Evolutionary conservation across 2,329 filamentous ascomycete genomes (phyloP), one percentile per base, ranked within the genome.

Genomic region (Phaeosphaeria sp.): DNA sequence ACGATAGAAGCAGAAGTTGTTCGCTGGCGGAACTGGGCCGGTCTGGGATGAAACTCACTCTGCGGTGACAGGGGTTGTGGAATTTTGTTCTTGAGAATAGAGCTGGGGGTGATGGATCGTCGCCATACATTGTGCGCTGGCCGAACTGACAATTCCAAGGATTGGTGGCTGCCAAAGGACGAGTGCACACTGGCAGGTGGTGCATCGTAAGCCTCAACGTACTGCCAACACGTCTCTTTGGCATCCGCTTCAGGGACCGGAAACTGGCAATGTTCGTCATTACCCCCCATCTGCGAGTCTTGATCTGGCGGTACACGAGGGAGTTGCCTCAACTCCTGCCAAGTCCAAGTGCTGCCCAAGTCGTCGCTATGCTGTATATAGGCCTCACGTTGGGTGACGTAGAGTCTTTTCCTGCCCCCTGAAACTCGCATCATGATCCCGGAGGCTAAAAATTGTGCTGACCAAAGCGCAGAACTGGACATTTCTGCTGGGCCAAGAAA

Each of bases 401-500:
- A 94, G 13, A 94, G 83, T 9, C 90, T 84, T 60, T 88, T 87
- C 61, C 81, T 76, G 9, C 80, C 81, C 22, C 85, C 83, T 10
- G 85, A 83, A 27, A 87, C 84, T 67, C 89, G 87, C 90, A 93
- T 93, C 68, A 91, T 85, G 39, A 93, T 85, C 48, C 85, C 87
- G 1, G 89, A 88, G 50, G 83, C 83, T 25, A 94, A 81, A 61
- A 93, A 93, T 10, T 85, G 81, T 2, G 88, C 85, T 51, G 88
- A 86, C 91, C 91, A 94, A 2, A 88, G 76, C 1, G 87, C 84
- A 0, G 90, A 86, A 0, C 89, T 92, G 39, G 90, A 78, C 87
- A 93, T 90, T 72, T 93, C 91, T 1, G 86, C 81, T 1, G 87
- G 87, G 6, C 84, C 85, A 11, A 93, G 81, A 65, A 93, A 93